Evolutionary conservation across 2,329 filamentous ascomycete species (phyloP).

Genomic region (Pyricularia grisea): DNA sequence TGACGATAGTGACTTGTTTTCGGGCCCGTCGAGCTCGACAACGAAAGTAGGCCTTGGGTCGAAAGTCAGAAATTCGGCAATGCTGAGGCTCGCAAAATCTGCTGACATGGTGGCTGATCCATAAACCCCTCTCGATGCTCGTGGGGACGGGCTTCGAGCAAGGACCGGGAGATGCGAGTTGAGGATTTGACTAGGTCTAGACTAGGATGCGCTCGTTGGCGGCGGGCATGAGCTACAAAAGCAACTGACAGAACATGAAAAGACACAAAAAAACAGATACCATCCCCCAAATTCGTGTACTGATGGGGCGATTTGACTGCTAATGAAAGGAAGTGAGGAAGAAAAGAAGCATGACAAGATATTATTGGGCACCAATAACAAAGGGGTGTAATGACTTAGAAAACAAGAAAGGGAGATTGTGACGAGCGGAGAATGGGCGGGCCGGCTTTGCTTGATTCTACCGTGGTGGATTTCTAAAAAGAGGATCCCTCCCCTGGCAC

Average conservation of each 20-base stretch:
- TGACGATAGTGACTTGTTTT: constrained; percentile 1
- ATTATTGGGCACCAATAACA: constrained; percentile 1
- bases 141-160: background rate
- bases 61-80: constrained; percentile 27
- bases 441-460: background rate
- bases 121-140: background rate
- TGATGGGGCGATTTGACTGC: background rate
- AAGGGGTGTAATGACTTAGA: background rate
- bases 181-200: background rate
- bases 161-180: background rate
- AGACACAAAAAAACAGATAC: background rate
- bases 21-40: constrained; percentile 9
- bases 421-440: background rate
- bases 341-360: background rate
- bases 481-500: background rate
- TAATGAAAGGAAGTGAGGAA: background rate
- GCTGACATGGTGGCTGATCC: background rate
- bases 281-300: background rate
- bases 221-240: background rate
- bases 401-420: background rate
- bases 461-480: background rate
- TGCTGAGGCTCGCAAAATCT: constrained; percentile 12
- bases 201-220: background rate
- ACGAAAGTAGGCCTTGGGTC: constrained; percentile 28
- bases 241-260: background rate